phyloP scores from a whole-genome alignment of 2,329 filamentous ascomycete species.

The Acarospora socialis region DNA sequence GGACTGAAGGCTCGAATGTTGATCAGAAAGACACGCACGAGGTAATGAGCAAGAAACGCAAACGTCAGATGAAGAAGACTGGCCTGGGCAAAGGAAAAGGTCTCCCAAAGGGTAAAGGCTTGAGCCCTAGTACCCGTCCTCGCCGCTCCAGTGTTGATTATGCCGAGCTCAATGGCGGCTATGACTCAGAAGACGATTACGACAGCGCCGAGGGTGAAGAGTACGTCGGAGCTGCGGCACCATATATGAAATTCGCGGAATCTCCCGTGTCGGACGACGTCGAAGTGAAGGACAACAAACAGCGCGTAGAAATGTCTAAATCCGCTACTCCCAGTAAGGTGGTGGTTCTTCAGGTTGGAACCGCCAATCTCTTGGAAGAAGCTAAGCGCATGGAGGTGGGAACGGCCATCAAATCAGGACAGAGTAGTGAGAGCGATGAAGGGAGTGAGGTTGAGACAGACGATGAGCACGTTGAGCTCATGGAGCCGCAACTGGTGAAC shows the following conservation, averaged over 20 bases:
- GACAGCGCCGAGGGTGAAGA: neutral
- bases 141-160: conserved; percentile 1
- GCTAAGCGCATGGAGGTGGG: no score
- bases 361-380: neutral
- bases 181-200: neutral
- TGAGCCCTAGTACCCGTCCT: neutral
- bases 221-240: conserved; percentile 2
- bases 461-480: no score
- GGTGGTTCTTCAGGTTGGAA: conserved; percentile 1
- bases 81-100: neutral
- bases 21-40: neutral
- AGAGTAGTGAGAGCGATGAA: no score
- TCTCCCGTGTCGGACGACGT: no score
- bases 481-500: no score
- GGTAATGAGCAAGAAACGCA: neutral
- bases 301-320: no score
- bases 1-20: neutral
- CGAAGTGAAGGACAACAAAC: no score
- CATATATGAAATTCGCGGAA: conserved; percentile 1
- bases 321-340: conserved; percentile 1
- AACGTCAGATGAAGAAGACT: neutral
- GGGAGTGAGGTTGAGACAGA: no score
- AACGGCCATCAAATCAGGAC: no score
- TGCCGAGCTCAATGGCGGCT: neutral
- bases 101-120: neutral